phyloP scores from a whole-genome alignment of 805 yeast species.

The Spathaspora gorwiae region DNA sequence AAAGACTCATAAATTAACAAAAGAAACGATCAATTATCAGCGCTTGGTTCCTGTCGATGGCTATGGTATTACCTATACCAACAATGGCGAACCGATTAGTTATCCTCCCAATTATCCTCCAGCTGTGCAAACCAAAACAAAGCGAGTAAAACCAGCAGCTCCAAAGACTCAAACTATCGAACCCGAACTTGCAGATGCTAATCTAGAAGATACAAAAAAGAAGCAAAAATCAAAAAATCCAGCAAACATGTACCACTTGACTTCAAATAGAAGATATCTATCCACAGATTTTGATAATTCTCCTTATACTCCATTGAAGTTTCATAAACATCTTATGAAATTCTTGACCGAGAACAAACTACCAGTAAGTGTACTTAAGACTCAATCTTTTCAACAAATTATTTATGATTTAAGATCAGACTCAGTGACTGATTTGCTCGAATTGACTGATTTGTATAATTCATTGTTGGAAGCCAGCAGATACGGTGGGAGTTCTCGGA shows the following conservation, averaged over 20 bases:
- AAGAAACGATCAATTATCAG: conserved; percentile 35
- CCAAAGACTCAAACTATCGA: not conserved
- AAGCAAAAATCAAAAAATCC: conserved; percentile 1
- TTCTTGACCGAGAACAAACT: conserved; percentile 51
- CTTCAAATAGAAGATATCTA: conserved; percentile 12
- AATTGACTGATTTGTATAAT: conserved; percentile 41
- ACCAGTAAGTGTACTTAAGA: conserved; percentile 43
- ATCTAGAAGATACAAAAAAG: not conserved
- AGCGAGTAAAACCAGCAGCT: not conserved
- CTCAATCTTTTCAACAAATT: conserved; percentile 48
- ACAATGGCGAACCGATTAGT: conserved; percentile 20
- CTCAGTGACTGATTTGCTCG: conserved; percentile 43
- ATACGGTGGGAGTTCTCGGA: conserved; percentile 8
- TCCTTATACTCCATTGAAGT: conserved; percentile 42
- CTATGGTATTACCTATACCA: conserved; percentile 29
- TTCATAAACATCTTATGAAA: conserved; percentile 47
- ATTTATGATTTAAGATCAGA: conserved; percentile 48
- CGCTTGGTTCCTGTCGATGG: conserved; percentile 38
- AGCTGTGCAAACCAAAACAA: not conserved
- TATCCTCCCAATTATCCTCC: conserved; percentile 12
- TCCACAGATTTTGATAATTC: conserved; percentile 34
- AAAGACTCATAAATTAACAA: conserved; percentile 47
- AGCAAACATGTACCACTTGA: not conserved
- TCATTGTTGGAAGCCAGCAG: conserved; percentile 43
- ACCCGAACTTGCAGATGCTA: not conserved